Evolutionary conservation across 192 early-diverging fungal genomes (phyloP).

Genomic region (Tieghemiomyces parasiticus): DNA sequence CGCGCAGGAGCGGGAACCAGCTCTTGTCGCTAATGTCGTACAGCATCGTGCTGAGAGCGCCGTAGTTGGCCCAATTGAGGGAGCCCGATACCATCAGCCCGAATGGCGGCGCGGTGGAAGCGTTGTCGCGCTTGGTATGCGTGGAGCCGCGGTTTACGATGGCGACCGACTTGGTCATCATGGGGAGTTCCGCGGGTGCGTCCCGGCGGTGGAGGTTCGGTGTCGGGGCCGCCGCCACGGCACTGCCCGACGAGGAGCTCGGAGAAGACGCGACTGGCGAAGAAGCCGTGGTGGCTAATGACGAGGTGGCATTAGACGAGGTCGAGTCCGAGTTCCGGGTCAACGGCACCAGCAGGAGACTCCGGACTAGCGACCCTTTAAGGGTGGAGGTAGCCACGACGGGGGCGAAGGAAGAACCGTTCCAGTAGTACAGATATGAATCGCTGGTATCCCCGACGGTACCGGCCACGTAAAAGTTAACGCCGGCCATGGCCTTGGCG

Average conservation of each 20-base stretch:
- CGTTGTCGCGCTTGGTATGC: background rate
- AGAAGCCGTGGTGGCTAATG: background rate
- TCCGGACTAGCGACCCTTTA: background rate
- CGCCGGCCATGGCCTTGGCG: background rate
- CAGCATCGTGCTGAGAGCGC: background rate
- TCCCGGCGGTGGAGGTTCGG: background rate
- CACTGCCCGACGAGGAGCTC: background rate
- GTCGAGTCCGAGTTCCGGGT: background rate
- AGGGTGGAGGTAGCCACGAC: conserved; percentile 11
- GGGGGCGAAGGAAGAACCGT: conserved; percentile 23
- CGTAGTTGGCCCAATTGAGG: background rate
- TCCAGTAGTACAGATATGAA: conserved; percentile 36
- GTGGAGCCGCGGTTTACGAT: background rate
- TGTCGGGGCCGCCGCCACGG: background rate
- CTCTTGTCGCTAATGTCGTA: conserved; percentile 14
- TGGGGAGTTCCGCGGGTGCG: background rate
- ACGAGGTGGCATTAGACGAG: background rate
- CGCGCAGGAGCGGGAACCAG: conserved; percentile 29
- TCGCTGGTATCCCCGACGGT: conserved; percentile 12
- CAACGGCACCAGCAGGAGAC: background rate
- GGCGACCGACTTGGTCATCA: background rate
- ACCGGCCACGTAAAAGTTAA: conserved; percentile 21
- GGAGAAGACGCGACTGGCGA: background rate
- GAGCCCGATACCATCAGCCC: conserved; percentile 3
- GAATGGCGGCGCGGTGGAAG: background rate